Conservation (phyloP, 1,284 basidiomycete species). For the Thecaphora thlaspeos region DNA sequence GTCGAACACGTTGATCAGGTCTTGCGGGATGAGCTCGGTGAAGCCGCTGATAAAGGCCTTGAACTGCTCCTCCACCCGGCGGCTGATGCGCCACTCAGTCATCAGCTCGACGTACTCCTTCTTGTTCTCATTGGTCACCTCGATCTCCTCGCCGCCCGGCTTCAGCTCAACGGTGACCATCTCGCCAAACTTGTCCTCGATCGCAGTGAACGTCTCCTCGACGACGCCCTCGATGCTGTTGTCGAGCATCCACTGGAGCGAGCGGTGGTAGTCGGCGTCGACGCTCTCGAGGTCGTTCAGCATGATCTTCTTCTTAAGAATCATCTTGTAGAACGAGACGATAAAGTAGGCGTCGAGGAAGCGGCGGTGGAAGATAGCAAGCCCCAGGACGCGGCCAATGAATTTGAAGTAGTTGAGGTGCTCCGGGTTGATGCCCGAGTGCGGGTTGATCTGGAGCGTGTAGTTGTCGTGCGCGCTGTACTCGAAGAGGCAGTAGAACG, state of each 20-base stretch:
- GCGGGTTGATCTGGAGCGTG: slow-evolving; percentile 96
- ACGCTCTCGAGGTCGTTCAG: slow-evolving; percentile 55
- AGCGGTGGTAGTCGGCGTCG: slow-evolving; percentile 69
- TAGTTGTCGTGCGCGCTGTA: slow-evolving; percentile 99
- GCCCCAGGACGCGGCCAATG: slow-evolving; percentile 87
- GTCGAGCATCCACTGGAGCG: slow-evolving; percentile 84
- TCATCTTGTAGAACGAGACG: slow-evolving; percentile 99
- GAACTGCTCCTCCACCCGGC: slow-evolving; percentile 91
- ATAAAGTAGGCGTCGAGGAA: slow-evolving; percentile 99
- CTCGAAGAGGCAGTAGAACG: slow-evolving; percentile 96
- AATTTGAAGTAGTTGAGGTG: slow-evolving; percentile 99
- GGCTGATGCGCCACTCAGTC: slow-evolving; percentile 87
- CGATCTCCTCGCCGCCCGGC: slow-evolving; percentile 76
- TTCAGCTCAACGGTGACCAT: slow-evolving; percentile 90
- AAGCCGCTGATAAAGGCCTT: slow-evolving; percentile 94
- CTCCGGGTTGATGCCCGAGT: slow-evolving; percentile 95
- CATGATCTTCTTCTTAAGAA: slow-evolving; percentile 57
- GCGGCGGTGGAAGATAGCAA: slow-evolving; percentile 96
- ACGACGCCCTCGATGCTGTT: slow-evolving; percentile 56
- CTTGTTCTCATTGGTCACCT: slow-evolving; percentile 97
- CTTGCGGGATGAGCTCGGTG: slow-evolving; percentile 89
- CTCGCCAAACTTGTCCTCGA: slow-evolving; percentile 96
- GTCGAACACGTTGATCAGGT: slow-evolving; percentile 95
- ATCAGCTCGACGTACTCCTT: slow-evolving; percentile 95
- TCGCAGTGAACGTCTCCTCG: slow-evolving; percentile 60